phyloP scores from a whole-genome alignment of 75 land plant genomes.

The Sequoia sempervirens region DNA sequence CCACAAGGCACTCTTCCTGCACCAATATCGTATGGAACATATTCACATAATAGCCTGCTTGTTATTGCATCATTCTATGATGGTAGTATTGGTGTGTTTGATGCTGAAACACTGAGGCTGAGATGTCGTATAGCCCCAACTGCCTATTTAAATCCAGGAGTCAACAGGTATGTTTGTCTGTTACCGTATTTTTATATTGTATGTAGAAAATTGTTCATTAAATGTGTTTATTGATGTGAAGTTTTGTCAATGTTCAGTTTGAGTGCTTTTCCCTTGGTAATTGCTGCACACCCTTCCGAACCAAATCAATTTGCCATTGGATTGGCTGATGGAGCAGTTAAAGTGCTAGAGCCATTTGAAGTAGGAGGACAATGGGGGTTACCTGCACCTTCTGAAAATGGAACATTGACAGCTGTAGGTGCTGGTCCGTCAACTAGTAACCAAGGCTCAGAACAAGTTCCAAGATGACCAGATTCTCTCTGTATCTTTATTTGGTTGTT shows the following conservation, averaged over 20 bases:
- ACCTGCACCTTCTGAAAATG: not conserved
- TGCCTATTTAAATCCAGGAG: conserved; percentile 1
- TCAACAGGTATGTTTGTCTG: not conserved
- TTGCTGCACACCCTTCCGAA: conserved; percentile 20
- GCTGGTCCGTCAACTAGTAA: conserved; percentile 6
- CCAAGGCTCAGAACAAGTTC: conserved; percentile 7
- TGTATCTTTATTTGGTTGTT: not conserved
- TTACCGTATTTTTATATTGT: not conserved
- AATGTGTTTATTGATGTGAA: not conserved
- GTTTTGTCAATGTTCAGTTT: not conserved
- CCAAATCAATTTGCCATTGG: conserved; percentile 20
- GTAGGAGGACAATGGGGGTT: conserved; percentile 19
- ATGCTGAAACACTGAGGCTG: conserved; percentile 42
- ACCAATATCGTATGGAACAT: conserved; percentile 47
- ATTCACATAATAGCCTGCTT: conserved; percentile 59
- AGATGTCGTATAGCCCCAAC: conserved; percentile 45
- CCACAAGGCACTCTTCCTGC: conserved; percentile 47
- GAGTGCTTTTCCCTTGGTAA: conserved; percentile 11
- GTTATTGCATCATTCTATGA: conserved; percentile 48
- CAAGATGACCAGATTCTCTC: not conserved
- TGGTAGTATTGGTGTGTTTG: conserved; percentile 60
- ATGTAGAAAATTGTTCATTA: not conserved
- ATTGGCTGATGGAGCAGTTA: conserved; percentile 20
- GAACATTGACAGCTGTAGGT: not conserved
- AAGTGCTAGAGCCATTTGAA: conserved; percentile 18